A percentile compares a stretch with the other conserved stretches of the same genome.
Evolutionary conservation across 2,329 filamentous ascomycete genomes (phyloP).

Genomic region (Tympanopsis confertula): DNA sequence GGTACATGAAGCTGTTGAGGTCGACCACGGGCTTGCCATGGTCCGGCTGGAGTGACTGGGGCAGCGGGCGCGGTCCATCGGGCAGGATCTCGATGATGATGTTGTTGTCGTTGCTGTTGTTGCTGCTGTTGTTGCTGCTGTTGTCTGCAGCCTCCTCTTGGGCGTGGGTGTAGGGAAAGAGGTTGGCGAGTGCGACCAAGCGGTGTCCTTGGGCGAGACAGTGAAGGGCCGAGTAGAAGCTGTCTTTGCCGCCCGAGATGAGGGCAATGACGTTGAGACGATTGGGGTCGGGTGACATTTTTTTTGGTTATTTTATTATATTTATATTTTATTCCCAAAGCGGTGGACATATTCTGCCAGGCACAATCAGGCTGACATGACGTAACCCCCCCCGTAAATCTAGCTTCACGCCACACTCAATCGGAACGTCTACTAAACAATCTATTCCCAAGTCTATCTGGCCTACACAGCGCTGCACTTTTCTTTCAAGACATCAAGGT

Average conservation of each 20-base stretch:
- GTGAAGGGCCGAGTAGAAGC: conserved; percentile 84
- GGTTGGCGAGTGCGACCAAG: conserved; percentile 78
- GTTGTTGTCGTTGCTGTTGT: not conserved
- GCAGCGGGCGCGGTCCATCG: not conserved
- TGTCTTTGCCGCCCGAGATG: conserved; percentile 94
- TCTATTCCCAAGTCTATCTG: too few species aligned
- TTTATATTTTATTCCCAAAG: too few species aligned
- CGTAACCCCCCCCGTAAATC: too few species aligned
- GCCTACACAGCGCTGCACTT: too few species aligned
- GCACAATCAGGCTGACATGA: too few species aligned
- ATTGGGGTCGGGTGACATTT: conserved; percentile 16
- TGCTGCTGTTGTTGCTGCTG: conserved; percentile 3
- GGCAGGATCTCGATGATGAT: not conserved
- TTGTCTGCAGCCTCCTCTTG: conserved; percentile 2
- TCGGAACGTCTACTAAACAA: too few species aligned
- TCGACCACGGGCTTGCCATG: conserved; percentile 40
- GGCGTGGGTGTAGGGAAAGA: conserved; percentile 45
- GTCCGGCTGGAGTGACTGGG: conserved; percentile 4
- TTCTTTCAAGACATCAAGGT: too few species aligned
- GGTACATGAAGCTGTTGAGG: conserved; percentile 98
- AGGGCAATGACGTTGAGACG: conserved; percentile 73
- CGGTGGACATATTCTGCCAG: too few species aligned
- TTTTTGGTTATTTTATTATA: too few species aligned
- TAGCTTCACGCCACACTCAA: too few species aligned
- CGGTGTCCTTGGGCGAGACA: conserved; percentile 76